Percentiles rank a stretch among this genome's conserved stretches.
Evolutionary conservation across 2,329 filamentous ascomycete genomes (phyloP).

Genomic region (Mycosphaerelloides madeirae): DNA sequence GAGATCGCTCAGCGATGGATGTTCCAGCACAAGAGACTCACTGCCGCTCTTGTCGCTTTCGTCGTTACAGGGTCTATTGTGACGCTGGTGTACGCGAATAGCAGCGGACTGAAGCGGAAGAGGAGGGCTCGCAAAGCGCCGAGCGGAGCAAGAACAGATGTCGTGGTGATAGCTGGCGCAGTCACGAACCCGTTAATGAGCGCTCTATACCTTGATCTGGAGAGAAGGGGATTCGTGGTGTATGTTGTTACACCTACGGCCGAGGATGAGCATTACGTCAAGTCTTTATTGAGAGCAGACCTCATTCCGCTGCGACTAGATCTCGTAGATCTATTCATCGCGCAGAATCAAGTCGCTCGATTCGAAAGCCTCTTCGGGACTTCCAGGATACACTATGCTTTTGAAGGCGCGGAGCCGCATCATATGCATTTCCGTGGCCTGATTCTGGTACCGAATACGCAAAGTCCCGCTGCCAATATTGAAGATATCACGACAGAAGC

Average conservation of each 20-base stretch:
- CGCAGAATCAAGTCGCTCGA: conserved; percentile 64
- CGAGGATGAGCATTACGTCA: conserved; percentile 77
- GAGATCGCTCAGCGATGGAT: conserved; percentile 68
- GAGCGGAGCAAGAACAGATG: conserved; percentile 82
- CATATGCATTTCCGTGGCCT: conserved; percentile 72
- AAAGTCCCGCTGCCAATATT: conserved; percentile 62
- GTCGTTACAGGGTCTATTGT: conserved; percentile 56
- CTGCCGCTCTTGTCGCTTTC: conserved; percentile 65
- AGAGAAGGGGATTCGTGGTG: conserved; percentile 86
- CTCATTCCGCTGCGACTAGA: conserved; percentile 79
- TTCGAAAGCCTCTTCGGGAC: conserved; percentile 42
- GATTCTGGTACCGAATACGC: conserved; percentile 72
- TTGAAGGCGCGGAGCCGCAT: conserved; percentile 70
- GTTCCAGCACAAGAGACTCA: conserved; percentile 65
- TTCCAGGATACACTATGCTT: conserved; percentile 56
- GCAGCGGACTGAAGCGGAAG: conserved; percentile 54
- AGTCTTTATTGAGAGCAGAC: conserved; percentile 71
- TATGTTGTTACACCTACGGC: conserved; percentile 82
- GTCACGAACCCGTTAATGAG: conserved; percentile 77
- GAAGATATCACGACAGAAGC: conserved; percentile 77
- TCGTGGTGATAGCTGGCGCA: conserved; percentile 83
- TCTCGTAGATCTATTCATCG: conserved; percentile 68
- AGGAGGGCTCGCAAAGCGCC: conserved; percentile 72
- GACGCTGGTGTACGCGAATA: conserved; percentile 52
- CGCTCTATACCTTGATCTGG: conserved; percentile 78